phyloP scores from a whole-genome alignment of 805 yeast species.

The Cyberlindnera petersonii region DNA sequence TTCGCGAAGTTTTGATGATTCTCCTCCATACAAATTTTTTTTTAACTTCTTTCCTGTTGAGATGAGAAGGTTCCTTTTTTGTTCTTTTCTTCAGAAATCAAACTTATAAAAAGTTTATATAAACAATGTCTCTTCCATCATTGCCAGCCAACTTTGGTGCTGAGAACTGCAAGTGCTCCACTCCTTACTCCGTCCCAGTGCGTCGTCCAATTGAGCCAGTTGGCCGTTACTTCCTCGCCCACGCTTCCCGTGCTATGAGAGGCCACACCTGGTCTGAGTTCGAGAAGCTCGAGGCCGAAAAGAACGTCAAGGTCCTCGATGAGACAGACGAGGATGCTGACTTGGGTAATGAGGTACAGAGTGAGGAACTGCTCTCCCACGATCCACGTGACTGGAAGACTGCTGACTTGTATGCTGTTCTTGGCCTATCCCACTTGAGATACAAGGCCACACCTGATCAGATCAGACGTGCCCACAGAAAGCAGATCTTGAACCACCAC shows the following conservation, averaged over 20 bases:
- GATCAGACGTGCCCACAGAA: conserved; percentile 94
- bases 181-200: conserved; percentile 53
- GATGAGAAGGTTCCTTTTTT: too few species aligned
- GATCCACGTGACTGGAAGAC: conserved; percentile 99
- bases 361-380: conserved; percentile 66
- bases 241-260: conserved; percentile 90
- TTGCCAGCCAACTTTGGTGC: conserved; percentile 54
- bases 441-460: conserved; percentile 89
- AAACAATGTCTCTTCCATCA: conserved; percentile 43
- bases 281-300: conserved; percentile 89
- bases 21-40: conserved; percentile 1
- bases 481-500: conserved; percentile 93
- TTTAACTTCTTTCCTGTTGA: conserved; percentile 2
- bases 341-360: conserved; percentile 72
- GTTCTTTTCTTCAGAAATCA: too few species aligned
- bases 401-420: conserved; percentile 93
- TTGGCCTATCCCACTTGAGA: conserved; percentile 89
- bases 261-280: conserved; percentile 99
- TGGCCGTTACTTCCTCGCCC: conserved; percentile 93
- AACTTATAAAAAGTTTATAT: too few species aligned
- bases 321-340: conserved; percentile 48
- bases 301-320: conserved; percentile 66
- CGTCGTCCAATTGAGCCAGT: conserved; percentile 93
- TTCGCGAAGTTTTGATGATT: conserved; percentile 12
- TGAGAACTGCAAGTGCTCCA: conserved; percentile 43